Evolutionary conservation across 106 monocot species (phyloP), one percentile per base, ranked within the genome.

Genomic region (Xerophyta viscosa): DNA sequence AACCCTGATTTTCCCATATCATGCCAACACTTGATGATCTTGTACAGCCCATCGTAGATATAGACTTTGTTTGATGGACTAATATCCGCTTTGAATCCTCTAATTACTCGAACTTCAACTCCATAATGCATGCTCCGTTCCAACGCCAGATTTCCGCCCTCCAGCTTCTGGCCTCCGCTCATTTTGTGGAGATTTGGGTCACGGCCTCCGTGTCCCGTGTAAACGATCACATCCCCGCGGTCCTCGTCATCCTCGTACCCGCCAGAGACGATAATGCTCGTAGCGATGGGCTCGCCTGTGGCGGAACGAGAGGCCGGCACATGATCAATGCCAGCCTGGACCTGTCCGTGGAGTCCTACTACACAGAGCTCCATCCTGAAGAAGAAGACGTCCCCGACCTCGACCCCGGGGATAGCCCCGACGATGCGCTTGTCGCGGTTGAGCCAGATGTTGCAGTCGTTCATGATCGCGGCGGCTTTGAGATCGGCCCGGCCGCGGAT

Each of bases 341-440:
- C 78, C 61, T 90, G 98, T 3, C 98, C 98, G 27, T 99, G 98
- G 33, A 99, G 62, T 2, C 98, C 98, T 11, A 99, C 41, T 10
- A 99, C 79, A 60, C 86, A 86, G 13, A 99, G 67, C 72, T 99
- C 98, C 64, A 86, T 82, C 28, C 98, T 66, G 45, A 69, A 99
- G 66, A 91, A 86, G 75, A 83, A 99, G 33, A 78, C 67, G 52
- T 99, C 98, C 2, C 98, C 98, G 6, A 99, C 64, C 20, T 42
- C n/a, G 19, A 86, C 68, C 23, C 96, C 96, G 0, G 86, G 85
- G 29, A 98, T 85, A 13, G 89, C 27, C 8, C 96, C 96, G 22
- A 98, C 74, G 37, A 98, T 89, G 21, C 89, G 65, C 63, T 77
- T 82, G 57, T 89, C 89, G 17, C 96, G 57, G 45, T 98, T 85